Conservation (phyloP, 2,329 filamentous ascomycete species). For the Verticillium zaregamsianum region DNA sequence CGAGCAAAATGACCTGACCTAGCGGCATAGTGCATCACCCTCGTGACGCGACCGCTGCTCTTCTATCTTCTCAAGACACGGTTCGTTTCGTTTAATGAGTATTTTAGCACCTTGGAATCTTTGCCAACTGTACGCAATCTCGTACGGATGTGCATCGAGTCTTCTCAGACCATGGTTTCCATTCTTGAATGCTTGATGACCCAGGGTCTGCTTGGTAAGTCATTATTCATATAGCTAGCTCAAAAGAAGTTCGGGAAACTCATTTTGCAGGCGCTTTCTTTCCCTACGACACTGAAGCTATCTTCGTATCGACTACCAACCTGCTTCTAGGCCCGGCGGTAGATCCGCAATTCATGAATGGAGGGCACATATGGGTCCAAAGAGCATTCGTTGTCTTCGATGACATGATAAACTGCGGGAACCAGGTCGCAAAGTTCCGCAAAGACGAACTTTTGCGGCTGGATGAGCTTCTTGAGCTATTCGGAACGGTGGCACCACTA, state of each 20-base stretch:
- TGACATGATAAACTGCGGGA: constrained; percentile 41
- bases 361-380: constrained; percentile 30
- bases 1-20: neutral
- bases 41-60: constrained; percentile 24
- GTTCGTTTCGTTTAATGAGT: constrained; percentile 20
- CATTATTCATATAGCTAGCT: neutral
- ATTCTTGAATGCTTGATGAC: constrained; percentile 38
- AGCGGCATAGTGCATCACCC: constrained; percentile 23
- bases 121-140: constrained; percentile 26
- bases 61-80: constrained; percentile 27
- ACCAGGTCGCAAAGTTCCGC: constrained; percentile 38
- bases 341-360: constrained; percentile 28
- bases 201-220: constrained; percentile 41
- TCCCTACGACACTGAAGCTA: constrained; percentile 33
- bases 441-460: constrained; percentile 41
- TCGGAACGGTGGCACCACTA: constrained; percentile 17
- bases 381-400: constrained; percentile 39
- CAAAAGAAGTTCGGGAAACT: constrained; percentile 26
- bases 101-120: constrained; percentile 30
- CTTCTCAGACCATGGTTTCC: constrained; percentile 25
- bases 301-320: constrained; percentile 38
- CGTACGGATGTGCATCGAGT: constrained; percentile 28
- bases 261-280: constrained; percentile 35
- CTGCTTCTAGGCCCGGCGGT: constrained; percentile 32
- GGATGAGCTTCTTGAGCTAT: constrained; percentile 28